Conservation (phyloP, 768 basidiomycete genomes). For the Antrodiella citrinella region DNA sequence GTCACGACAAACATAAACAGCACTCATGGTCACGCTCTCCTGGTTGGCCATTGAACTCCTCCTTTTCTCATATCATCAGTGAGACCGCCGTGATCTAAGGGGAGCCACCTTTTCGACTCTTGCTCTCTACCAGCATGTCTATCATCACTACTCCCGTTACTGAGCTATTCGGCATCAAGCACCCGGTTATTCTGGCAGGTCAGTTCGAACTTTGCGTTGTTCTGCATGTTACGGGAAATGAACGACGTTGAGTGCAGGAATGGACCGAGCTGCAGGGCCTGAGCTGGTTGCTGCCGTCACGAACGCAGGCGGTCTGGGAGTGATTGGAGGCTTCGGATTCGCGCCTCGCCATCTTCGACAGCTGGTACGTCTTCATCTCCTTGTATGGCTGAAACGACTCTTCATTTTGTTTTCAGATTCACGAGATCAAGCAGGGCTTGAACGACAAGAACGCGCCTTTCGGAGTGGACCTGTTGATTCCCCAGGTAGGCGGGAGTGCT, state of each 20-base stretch:
- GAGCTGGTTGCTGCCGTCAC: conserved; percentile 91
- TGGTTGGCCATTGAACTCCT: too few relatives aligned
- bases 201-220: too few relatives aligned
- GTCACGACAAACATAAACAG: too few relatives aligned
- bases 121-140: too few relatives aligned
- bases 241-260: conserved; percentile 27
- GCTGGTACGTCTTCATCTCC: conserved; percentile 64
- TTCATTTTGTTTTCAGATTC: conserved; percentile 63
- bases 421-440: conserved; percentile 62
- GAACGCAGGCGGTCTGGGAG: conserved; percentile 89
- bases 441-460: conserved; percentile 74
- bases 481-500: conserved; percentile 79
- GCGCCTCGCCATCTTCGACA: conserved; percentile 72
- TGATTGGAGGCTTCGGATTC: conserved; percentile 86
- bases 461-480: conserved; percentile 86
- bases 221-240: background rate
- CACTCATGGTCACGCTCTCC: too few relatives aligned
- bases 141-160: background rate
- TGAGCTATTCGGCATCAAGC: conserved; percentile 61
- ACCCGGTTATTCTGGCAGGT: conserved; percentile 78
- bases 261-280: conserved; percentile 64
- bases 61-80: too few relatives aligned
- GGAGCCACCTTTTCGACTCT: too few relatives aligned
- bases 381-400: too few relatives aligned
- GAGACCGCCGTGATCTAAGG: too few relatives aligned